phyloP scores from a whole-genome alignment of 768 basidiomycete species.

The Leccinum disarticulatum region DNA sequence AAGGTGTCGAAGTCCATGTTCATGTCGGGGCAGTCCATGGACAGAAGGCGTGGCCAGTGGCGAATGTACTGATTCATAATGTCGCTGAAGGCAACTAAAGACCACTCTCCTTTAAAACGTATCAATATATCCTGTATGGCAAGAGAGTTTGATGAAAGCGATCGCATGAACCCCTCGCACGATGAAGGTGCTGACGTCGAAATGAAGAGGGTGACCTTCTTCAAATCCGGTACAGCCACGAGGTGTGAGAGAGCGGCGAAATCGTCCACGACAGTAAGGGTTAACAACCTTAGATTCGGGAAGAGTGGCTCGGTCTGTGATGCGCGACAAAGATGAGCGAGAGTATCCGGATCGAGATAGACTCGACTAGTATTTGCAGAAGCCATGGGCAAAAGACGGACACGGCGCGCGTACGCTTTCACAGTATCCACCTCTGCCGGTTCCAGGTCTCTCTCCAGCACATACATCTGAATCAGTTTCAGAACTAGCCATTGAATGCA shows the following conservation, averaged over 20 bases:
- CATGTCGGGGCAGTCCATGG: not conserved
- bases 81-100: not conserved
- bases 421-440: not conserved
- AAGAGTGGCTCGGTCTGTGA: not conserved
- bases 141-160: not conserved
- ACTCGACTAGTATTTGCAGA: no score
- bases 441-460: not conserved
- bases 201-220: not conserved
- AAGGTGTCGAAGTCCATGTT: not conserved
- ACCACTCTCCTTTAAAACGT: not conserved
- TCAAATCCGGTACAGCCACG: not conserved
- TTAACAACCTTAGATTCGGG: not conserved
- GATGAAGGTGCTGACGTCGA: not conserved
- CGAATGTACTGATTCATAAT: not conserved
- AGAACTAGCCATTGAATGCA: no score
- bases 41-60: not conserved
- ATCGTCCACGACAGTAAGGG: not conserved
- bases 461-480: not conserved
- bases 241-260: not conserved
- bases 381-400: not conserved
- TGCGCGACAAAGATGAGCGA: not conserved
- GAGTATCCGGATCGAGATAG: no score
- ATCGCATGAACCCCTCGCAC: not conserved
- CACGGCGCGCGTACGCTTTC: not conserved
- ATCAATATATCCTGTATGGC: not conserved